These are phyloP conservation scores for Backusella parvicylindrica DNA, from an alignment of 192 early-diverging fungal species.

Conservation along the genomic window DNA sequence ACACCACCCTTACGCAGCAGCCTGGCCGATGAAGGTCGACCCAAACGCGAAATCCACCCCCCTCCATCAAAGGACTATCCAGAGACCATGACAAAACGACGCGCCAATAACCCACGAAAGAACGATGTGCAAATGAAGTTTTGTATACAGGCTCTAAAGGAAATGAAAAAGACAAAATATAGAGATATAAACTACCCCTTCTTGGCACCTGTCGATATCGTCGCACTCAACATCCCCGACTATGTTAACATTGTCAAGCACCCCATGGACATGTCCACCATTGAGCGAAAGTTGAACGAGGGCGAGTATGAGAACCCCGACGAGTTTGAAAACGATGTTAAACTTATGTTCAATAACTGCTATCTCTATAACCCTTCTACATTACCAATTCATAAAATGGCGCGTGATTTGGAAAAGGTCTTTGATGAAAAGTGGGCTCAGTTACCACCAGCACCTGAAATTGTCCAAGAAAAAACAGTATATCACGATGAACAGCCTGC, in stretches of 20 bases:
- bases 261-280: constrained; percentile 88
- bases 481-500: not conserved
- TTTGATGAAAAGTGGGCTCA: constrained; percentile 78
- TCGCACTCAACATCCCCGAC: constrained; percentile 79
- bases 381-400: constrained; percentile 67
- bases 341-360: constrained; percentile 86
- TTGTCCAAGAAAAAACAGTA: constrained; percentile 6
- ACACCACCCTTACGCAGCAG: constrained; percentile 22
- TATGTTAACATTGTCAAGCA: constrained; percentile 83
- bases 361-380: constrained; percentile 74
- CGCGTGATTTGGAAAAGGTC: constrained; percentile 64
- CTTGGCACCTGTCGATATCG: constrained; percentile 81
- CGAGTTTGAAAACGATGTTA: constrained; percentile 74
- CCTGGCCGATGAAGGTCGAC: constrained; percentile 53
- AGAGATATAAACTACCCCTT: constrained; percentile 71
- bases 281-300: constrained; percentile 63
- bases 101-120: constrained; percentile 33
- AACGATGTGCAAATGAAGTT: constrained; percentile 60
- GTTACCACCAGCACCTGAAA: constrained; percentile 20
- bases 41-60: constrained; percentile 67
- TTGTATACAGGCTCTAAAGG: constrained; percentile 57
- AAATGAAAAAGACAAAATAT: constrained; percentile 67
- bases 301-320: constrained; percentile 58
- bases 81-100: constrained; percentile 31
- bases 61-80: constrained; percentile 52